These are phyloP conservation scores for Actinidia arguta DNA, from an alignment of 179 eudicot species.

Conservation along the genomic window DNA sequence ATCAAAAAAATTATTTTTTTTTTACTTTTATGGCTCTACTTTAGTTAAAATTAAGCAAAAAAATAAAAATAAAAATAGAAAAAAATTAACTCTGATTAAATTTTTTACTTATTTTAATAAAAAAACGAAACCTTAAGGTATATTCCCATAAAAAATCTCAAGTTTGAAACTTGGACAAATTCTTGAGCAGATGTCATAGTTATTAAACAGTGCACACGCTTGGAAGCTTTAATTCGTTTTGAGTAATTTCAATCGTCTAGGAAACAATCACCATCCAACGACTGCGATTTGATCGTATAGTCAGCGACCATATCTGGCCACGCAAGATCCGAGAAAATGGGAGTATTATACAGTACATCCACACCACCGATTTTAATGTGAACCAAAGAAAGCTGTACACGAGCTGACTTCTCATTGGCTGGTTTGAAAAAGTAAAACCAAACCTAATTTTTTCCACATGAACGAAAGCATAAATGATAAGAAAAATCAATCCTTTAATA, in stretches of 20 bases:
- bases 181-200: too few species aligned
- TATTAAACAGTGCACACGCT: too few species aligned
- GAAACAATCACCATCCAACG: not conserved
- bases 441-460: conserved; percentile 30
- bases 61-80: too few species aligned
- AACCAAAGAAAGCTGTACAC: not conserved
- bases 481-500: not conserved
- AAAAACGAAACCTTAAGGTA: too few species aligned
- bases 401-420: not conserved
- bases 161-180: too few species aligned
- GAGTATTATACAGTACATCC: not conserved
- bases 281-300: not conserved
- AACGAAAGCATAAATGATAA: not conserved
- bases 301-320: not conserved
- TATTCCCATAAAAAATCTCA: too few species aligned
- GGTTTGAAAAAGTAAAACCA: not conserved
- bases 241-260: not conserved
- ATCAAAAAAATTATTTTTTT: too few species aligned
- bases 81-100: too few species aligned
- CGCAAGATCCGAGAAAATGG: not conserved
- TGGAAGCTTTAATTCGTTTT: too few species aligned
- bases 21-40: too few species aligned
- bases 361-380: not conserved
- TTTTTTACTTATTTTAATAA: too few species aligned
- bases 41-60: too few species aligned